Evolutionary conservation across 2,329 filamentous ascomycete species (phyloP).

Genomic region (Emmonsiellopsis sp.): DNA sequence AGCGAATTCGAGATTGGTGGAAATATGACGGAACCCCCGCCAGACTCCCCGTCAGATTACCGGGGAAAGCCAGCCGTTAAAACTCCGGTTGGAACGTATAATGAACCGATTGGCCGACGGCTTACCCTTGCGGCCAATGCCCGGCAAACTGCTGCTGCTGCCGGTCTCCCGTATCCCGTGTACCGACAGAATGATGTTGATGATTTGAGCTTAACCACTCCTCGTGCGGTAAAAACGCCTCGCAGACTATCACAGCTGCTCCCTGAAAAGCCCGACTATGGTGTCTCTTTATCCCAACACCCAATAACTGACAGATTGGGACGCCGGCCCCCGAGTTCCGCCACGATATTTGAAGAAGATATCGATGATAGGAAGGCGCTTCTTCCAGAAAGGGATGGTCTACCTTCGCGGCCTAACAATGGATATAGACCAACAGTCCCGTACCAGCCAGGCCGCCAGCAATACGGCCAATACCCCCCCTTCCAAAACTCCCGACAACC

Average conservation of each 20-base stretch:
- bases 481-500: not conserved
- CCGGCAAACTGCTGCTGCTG: not conserved
- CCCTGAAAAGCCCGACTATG: conserved; percentile 25
- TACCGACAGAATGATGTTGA: not conserved
- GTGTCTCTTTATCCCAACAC: conserved; percentile 31
- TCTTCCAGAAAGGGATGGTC: not conserved
- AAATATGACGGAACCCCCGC: conserved; percentile 25
- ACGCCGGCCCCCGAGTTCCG: conserved; percentile 21
- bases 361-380: conserved; percentile 9
- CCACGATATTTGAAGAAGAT: conserved; percentile 32
- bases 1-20: conserved; percentile 31
- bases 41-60: conserved; percentile 13
- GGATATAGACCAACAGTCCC: not conserved
- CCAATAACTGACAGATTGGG: conserved; percentile 19
- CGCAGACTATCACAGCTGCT: conserved; percentile 30
- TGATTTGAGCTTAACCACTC: conserved; percentile 12
- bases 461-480: not conserved
- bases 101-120: conserved; percentile 1
- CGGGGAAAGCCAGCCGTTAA: not conserved
- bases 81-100: conserved; percentile 11
- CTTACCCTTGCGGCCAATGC: not conserved
- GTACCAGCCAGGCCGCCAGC: not conserved
- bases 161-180: not conserved
- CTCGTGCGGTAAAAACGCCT: conserved; percentile 24
- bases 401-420: not conserved